Evolutionary conservation across 805 yeast species (phyloP), one percentile per base, ranked within the genome.

Genomic region (Candida qinlingensis): DNA sequence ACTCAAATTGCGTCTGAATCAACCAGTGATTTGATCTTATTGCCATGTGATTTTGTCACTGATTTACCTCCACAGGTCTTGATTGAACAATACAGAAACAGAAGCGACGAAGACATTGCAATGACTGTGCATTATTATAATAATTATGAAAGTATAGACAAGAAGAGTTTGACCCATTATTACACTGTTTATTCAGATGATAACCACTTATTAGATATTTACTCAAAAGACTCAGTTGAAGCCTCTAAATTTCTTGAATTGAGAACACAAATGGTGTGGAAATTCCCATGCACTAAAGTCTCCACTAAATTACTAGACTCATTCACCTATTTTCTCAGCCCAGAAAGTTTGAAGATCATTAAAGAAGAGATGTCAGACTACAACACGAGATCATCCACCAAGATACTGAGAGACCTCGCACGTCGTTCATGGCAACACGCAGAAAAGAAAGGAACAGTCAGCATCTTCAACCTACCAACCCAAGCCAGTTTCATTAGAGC

Each of bases 1-100:
- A 72, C 74, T 41, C 75, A 79, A 48, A 70, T 77, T 42, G 71
- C 68, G 8, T 62, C 67, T 46, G 59, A 69, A 31, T 54, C 63
- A 45, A 60, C 73, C 34, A 83, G 43, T 29, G 48, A 83, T 61
- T 83, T 89, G 60, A 87, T 90, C n/a, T 66, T 94, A 33, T 68
- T 94, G 47, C 97, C 98, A 7, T 92, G 97, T 69, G 99, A 95
- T 65, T 87, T 94, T 63, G 74, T 95, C 46, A 90, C 98, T 2
- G 92, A 91, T 62, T 72, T 92, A 37, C 96, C 96, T 4, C 96
- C 98, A 9, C 92, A 87, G 59, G 84, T 85, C 19, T 74, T 94
- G 33, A 80, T 90, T 41, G 96, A 92, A 61, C 86, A 85, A 44
- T 91, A 83, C 64, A 74, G 97, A 59, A 83, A 83, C 55, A 81